Percentiles rank a stretch among this genome's conserved stretches.
Evolutionary conservation across 1,284 basidiomycete genomes (phyloP).

Genomic region (Xanthoconium separans): DNA sequence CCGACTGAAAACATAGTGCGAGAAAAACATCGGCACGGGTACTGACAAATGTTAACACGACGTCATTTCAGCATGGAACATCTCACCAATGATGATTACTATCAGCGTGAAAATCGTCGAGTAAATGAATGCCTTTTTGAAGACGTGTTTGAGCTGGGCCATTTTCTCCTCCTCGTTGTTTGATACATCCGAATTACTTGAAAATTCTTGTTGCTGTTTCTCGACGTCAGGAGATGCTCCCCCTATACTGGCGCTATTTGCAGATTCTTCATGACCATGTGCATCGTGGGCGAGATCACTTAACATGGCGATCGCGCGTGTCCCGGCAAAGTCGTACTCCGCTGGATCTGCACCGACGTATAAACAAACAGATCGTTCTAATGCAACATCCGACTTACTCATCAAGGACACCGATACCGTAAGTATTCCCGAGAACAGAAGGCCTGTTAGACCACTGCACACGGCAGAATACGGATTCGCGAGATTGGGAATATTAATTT

Average conservation of each 20-base stretch:
- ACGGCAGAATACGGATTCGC: slow-evolving; percentile 49
- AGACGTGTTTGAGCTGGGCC: slow-evolving; percentile 35
- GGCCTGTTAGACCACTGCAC: slow-evolving; percentile 44
- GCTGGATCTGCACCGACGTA: slow-evolving; percentile 36
- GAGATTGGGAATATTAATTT: slow-evolving; percentile 43
- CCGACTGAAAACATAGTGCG: slow-evolving; percentile 48
- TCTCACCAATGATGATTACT: slow-evolving; percentile 43
- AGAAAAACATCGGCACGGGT: slow-evolving; percentile 54
- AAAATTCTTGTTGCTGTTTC: slow-evolving; percentile 14
- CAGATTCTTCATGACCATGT: background rate
- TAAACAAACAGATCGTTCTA: background rate
- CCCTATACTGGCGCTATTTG: background rate
- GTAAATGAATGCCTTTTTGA: slow-evolving; percentile 41
- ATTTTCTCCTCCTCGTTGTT: slow-evolving; percentile 16
- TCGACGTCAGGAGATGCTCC: slow-evolving; percentile 8
- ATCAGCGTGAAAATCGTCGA: slow-evolving; percentile 40
- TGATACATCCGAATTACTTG: slow-evolving; percentile 4
- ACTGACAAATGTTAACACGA: slow-evolving; percentile 28
- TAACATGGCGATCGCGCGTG: slow-evolving; percentile 41
- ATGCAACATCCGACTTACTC: slow-evolving; percentile 32
- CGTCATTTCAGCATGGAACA: background rate
- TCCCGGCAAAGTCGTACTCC: slow-evolving; percentile 48
- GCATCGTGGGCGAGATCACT: slow-evolving; percentile 17
- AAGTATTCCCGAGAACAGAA: slow-evolving; percentile 46
- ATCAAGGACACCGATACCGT: slow-evolving; percentile 43